Base-by-base conservation (phyloP, 495 filamentous ascomycete species). In the Amorphotheca resinae region DNA sequence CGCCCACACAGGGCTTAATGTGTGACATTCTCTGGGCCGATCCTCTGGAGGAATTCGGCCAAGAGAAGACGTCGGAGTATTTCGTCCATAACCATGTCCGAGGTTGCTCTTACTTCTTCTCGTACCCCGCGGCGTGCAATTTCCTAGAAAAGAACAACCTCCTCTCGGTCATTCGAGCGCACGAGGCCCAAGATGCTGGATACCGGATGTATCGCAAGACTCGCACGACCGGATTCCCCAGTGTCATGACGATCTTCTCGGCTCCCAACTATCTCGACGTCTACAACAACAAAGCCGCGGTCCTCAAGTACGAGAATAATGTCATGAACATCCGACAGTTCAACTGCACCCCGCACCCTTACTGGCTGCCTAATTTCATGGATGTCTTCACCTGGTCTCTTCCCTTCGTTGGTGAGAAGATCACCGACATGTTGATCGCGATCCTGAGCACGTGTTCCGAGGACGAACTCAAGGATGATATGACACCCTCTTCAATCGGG, bases 291-390 rank as follows among this genome's bases (percentile, higher is more conserved):
- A 98, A 98, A 65, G 91, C 91, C 0, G 91, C 91, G 0, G 91
- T 98, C 16, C 67, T 98, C 46, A 98, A 98, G 62, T 98, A 98
- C 60, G 91, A 98, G 62, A 98, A 98, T 65, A 98, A 98, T 58
- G 91, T 98, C 44, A 98, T 98, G 91, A 98, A 98, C 69, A 98
- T 98, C 57, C 76, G 91, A 22, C 91, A 98, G 60, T 98, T 98
- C 67, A 98, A 98, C 64, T 98, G 91, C 76, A 95, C 91, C 23
- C 91, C 91, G 5, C 91, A 98, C 63, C 91, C 91, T 12, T 98
- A 96, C 65, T 98, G 91, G 91, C 76, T 98, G 26, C 91, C 91
- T 34, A 98, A 98, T 65, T 98, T 98, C 62, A 98, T 98, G 91
- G 91, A 98, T 58, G 91, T 98, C 38, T 95, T 98, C 63, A 98